phyloP scores from a whole-genome alignment of 1,284 basidiomycete genomes.

The Cryptococcus jaspeensis region DNA sequence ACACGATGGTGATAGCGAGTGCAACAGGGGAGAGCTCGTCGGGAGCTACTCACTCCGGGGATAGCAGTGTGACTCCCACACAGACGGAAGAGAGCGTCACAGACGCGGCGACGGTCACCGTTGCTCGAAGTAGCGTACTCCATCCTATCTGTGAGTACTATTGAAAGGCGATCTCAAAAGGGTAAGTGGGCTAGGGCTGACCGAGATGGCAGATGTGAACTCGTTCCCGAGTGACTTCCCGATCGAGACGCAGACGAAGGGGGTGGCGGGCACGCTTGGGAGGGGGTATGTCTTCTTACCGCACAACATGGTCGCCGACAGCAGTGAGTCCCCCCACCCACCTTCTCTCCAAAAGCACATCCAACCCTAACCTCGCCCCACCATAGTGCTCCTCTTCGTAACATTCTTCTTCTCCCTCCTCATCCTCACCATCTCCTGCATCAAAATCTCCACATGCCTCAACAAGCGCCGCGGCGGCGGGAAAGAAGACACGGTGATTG shows the following conservation, averaged over 20 bases:
- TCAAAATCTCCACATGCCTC: neutral
- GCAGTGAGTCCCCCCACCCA: constrained; percentile 23
- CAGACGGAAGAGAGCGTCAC: no score
- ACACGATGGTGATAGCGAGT: no score
- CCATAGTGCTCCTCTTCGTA: constrained; percentile 1
- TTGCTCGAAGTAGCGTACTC: no score
- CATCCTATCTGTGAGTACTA: no score
- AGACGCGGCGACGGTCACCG: no score
- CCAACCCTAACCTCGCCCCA: neutral
- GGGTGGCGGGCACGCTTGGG: neutral
- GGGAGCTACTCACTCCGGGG: no score
- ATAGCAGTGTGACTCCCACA: no score
- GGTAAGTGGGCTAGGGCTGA: neutral
- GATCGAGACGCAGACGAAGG: constrained; percentile 13
- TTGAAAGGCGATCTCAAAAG: no score
- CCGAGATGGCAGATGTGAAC: constrained; percentile 22
- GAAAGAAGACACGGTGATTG: neutral
- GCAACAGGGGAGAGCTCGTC: no score
- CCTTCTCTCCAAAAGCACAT: neutral
- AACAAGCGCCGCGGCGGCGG: neutral
- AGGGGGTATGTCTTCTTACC: constrained; percentile 30
- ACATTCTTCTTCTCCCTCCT: constrained; percentile 3
- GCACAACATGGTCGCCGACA: constrained; percentile 24
- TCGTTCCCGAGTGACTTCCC: constrained; percentile 35
- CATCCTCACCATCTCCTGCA: neutral